Evolutionary conservation across 108 stramenopile genomes (phyloP).

Genomic region (Pseudonitzschia pungens): DNA sequence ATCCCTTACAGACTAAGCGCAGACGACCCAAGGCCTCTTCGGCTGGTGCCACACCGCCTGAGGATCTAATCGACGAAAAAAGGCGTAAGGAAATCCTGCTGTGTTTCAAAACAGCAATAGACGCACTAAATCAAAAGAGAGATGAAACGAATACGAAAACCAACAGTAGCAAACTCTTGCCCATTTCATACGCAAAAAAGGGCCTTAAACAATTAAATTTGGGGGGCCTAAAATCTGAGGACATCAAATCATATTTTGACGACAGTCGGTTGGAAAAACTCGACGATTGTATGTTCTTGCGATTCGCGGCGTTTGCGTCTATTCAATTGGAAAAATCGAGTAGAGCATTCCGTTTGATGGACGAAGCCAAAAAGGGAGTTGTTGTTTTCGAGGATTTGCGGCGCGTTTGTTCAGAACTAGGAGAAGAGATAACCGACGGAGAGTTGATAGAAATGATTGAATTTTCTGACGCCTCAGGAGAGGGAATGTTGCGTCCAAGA

Average conservation of each 20-base stretch:
- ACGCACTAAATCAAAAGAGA: background rate
- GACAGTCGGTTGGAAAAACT: constrained; percentile 11
- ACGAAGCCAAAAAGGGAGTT: constrained; percentile 40
- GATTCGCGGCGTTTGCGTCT: constrained; percentile 23
- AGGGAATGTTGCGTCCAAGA: constrained; percentile 25
- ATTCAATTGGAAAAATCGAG: constrained; percentile 36
- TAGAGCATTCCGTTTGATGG: constrained; percentile 38
- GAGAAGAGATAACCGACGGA: constrained; percentile 35
- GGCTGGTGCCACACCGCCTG: background rate
- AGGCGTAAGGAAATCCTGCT: constrained; percentile 15
- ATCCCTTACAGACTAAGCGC: background rate
- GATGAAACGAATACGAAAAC: background rate
- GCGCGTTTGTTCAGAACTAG: constrained; percentile 41
- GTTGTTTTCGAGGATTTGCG: constrained; percentile 46
- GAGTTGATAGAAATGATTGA: constrained; percentile 44
- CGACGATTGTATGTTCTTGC: constrained; percentile 23
- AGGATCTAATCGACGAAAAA: constrained; percentile 17
- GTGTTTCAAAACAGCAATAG: constrained; percentile 7
- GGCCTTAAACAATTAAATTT: constrained; percentile 19
- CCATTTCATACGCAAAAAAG: constrained; percentile 21
- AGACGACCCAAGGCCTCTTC: background rate
- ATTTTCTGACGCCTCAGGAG: constrained; percentile 34
- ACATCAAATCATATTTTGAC: constrained; percentile 30
- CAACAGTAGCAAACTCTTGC: background rate
- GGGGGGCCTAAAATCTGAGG: constrained; percentile 9